Evolutionary conservation across 768 basidiomycete species (phyloP), one percentile per base, ranked within the genome.

Genomic region (Coprinellus micaceus): DNA sequence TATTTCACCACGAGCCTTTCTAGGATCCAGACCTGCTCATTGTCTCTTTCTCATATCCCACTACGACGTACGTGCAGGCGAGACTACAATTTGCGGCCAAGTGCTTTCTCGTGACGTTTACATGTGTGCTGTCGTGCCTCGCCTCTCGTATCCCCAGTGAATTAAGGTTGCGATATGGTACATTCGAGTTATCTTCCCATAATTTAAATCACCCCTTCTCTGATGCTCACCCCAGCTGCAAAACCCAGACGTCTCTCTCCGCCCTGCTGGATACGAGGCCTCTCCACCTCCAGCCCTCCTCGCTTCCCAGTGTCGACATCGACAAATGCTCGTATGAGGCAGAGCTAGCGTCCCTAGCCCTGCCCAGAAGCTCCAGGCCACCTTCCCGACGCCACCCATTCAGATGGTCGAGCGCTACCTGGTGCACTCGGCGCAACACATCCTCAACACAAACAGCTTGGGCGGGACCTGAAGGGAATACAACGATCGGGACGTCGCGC

Each of bases 201-300:
- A n/a, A n/a, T n/a, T n/a, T n/a, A n/a, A n/a, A n/a, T n/a, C n/a
- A n/a, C n/a, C n/a, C n/a, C n/a, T n/a, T n/a, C n/a, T n/a, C n/a
- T n/a, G n/a, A n/a, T n/a, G 11, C 19, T 53, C 24, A 53, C 19
- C 24, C 25, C 12, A 54, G 53, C 6, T 45, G 19, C 13, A 54
- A 43, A n/a, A 45, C 4, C 53, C 53, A 54, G 13, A 54, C 53
- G 17, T 54, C 53, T 28, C 41, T 26, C 21, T 54, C 53, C 19
- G 7, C 30, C 12, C 15, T 28, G 44, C 53, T 54, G 7, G 53
- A 28, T 2, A 29, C 21, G 29, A 54, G 53, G 15, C 53, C 53
- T 36, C 21, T 25, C 53, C 53, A 54, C 26, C 28, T 41, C 52
- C 52, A 44, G n/a, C 39, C 52, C n/a, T 7, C n/a, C 21, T n/a